phyloP scores from a whole-genome alignment of 768 basidiomycete species.

The Auricularia sp. region DNA sequence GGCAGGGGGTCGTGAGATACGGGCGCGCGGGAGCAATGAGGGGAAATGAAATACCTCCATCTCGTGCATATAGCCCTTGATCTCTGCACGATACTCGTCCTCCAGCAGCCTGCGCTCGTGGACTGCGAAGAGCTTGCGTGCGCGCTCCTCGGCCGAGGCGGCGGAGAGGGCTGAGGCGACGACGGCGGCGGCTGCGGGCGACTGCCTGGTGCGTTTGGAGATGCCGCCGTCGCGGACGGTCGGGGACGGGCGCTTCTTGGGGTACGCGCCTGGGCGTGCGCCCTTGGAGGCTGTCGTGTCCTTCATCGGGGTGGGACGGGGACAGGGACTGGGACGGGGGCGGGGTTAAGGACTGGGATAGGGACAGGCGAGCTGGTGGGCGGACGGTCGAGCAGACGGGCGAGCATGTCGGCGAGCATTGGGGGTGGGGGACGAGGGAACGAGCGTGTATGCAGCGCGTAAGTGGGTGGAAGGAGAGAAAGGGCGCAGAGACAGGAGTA shows the following conservation, averaged over 20 bases:
- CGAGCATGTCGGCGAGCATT: constrained; percentile 3
- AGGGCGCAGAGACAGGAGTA: constrained; percentile 18
- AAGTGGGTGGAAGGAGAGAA: neutral
- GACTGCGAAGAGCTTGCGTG: constrained; percentile 11
- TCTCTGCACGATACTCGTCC: constrained; percentile 92
- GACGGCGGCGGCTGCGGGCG: constrained; percentile 30
- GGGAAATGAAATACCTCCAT: constrained; percentile 75
- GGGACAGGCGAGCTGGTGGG: constrained; percentile 1
- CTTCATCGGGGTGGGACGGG: constrained; percentile 45
- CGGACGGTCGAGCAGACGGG: neutral
- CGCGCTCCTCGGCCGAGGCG: constrained; percentile 39
- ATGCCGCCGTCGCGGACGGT: constrained; percentile 40
- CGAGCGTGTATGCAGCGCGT: neutral
- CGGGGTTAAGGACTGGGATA: constrained; percentile 7
- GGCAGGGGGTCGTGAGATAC: constrained; percentile 6
- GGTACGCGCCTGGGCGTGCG: constrained; percentile 58
- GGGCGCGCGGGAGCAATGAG: neutral
- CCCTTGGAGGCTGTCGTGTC: constrained; percentile 50
- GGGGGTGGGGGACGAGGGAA: neutral
- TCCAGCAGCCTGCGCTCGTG: constrained; percentile 73
- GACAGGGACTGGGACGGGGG: constrained; percentile 4
- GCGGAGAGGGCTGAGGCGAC: constrained; percentile 40
- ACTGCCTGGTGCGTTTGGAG: constrained; percentile 48
- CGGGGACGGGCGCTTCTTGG: constrained; percentile 79
- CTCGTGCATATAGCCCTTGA: constrained; percentile 87